Evolutionary conservation across 2,329 filamentous ascomycete genomes (phyloP).

Genomic region (Pleomassaria siparia): DNA sequence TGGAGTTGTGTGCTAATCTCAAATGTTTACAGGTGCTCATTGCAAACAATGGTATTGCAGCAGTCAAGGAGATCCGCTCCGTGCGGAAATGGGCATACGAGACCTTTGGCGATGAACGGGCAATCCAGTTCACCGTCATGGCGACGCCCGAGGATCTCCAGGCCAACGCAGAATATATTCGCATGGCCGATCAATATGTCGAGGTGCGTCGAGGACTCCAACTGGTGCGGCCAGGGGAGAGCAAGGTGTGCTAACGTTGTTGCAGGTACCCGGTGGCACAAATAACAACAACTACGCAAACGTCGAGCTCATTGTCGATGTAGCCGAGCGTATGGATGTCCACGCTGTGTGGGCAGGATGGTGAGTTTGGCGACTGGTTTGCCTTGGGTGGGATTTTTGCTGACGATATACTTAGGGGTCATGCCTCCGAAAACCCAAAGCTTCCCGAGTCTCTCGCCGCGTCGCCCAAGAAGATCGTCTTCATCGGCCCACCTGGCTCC

Average conservation of each 20-base stretch:
- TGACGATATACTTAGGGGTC: slow-evolving; percentile 56
- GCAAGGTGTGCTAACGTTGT: slow-evolving; percentile 19
- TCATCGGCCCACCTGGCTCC: slow-evolving; percentile 96
- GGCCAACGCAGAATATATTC: slow-evolving; percentile 98
- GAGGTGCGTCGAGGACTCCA: slow-evolving; percentile 57
- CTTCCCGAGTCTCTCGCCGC: slow-evolving; percentile 93
- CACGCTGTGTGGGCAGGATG: slow-evolving; percentile 99
- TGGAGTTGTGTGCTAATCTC: slow-evolving; percentile 20
- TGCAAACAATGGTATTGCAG: slow-evolving; percentile 99
- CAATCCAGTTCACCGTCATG: slow-evolving; percentile 99
- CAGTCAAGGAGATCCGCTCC: slow-evolving; percentile 98
- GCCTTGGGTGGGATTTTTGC: slow-evolving; percentile 4
- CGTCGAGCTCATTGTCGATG: slow-evolving; percentile 97
- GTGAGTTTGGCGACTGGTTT: slow-evolving; percentile 54
- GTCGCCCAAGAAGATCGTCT: slow-evolving; percentile 97
- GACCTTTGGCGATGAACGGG: slow-evolving; percentile 95
- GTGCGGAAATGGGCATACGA: slow-evolving; percentile 99
- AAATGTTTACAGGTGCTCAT: slow-evolving; percentile 74
- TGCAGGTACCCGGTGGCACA: slow-evolving; percentile 85
- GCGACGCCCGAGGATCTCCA: slow-evolving; percentile 96
- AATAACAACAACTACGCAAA: slow-evolving; percentile 99
- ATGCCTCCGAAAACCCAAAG: slow-evolving; percentile 98
- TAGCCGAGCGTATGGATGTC: slow-evolving; percentile 97
- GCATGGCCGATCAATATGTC: slow-evolving; percentile 99
- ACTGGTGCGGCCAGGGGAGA: not conserved